Evolutionary conservation across 768 basidiomycete genomes (phyloP), one percentile per base, ranked within the genome.

Genomic region (Lactifluus subvellereus): DNA sequence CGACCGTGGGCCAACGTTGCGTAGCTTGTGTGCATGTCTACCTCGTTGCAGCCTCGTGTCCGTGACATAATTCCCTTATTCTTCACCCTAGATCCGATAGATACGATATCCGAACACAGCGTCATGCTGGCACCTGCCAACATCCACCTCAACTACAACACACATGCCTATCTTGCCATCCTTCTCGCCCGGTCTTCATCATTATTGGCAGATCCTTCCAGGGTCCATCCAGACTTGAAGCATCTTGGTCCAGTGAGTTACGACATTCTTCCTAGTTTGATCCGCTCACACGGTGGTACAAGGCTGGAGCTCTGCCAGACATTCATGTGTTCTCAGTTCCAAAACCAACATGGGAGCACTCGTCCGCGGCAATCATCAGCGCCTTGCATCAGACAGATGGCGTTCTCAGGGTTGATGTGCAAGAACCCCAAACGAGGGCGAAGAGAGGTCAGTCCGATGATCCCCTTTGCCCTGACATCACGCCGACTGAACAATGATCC

Each of bases 301-400:
- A 68, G 67, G 65, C 55, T 9, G 67, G 67, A 7, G 50, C 54
- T 20, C 61, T 68, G 18, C 61, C 52, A 16, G 67, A 66, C 50
- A 20, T 63, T 10, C 65, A 68, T 43, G 13, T 68, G 27, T 62
- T 66, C 48, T 59, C 57, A 5, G 47, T 68, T 6, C 61, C 67
- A 30, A 62, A 60, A 47, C 11, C 16, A 20, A 55, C 50, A 13
- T 68, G 67, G 67, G 58, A 43, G 5, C 32, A 42, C 13, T 62
- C 61, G 10, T 49, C 54, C 18, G 40, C 43, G 13, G 20, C 38
- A 35, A 68, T 68, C 54, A 40, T 53, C 27, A 32, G 27, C 18
- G 61, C 61, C 22, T 37, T 68, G 6, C 64, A 20, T 52, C 56
- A 51, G 45, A 48, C 16, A 42, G 65, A 68, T 20, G 67, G 67